Evolutionary conservation across 164 flowering plant species (phyloP).

Genomic region (Piper betle): DNA sequence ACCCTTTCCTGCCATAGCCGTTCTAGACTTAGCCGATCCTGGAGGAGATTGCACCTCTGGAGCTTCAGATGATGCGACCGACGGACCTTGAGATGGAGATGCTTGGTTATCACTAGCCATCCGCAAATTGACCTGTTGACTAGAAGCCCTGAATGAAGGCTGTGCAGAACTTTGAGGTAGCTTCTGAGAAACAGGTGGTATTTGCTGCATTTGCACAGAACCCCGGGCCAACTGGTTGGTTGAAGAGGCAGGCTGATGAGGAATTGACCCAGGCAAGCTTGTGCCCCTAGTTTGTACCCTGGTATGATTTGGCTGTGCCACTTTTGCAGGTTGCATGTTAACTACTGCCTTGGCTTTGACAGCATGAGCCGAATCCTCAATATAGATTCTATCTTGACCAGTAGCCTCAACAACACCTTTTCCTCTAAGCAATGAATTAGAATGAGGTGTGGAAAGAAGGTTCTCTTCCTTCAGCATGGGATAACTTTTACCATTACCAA

Average conservation of each 20-base stretch:
- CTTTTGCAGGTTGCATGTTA: conserved; percentile 21
- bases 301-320: conserved; percentile 25
- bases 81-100: conserved; percentile 45
- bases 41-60: conserved; percentile 39
- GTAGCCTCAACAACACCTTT: conserved; percentile 35
- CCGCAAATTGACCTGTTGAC: conserved; percentile 40
- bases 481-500: conserved; percentile 22
- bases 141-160: conserved; percentile 26
- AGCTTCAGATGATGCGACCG: conserved; percentile 35
- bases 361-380: conserved; percentile 31
- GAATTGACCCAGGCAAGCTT: conserved; percentile 24
- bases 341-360: conserved; percentile 30
- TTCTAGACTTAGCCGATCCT: conserved; percentile 45
- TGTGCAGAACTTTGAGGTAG: conserved; percentile 33
- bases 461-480: conserved; percentile 23
- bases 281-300: conserved; percentile 45
- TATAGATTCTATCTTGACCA: conserved; percentile 38
- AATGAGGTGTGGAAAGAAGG: conserved; percentile 19
- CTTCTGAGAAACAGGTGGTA: conserved; percentile 24
- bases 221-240: conserved; percentile 36
- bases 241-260: conserved; percentile 29
- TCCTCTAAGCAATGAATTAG: conserved; percentile 36
- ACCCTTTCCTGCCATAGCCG: conserved; percentile 49
- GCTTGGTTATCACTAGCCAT: conserved; percentile 42
- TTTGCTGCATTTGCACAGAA: conserved; percentile 21